Base-by-base conservation (phyloP, 441 rosid species). In the Adansonia gregorii region DNA sequence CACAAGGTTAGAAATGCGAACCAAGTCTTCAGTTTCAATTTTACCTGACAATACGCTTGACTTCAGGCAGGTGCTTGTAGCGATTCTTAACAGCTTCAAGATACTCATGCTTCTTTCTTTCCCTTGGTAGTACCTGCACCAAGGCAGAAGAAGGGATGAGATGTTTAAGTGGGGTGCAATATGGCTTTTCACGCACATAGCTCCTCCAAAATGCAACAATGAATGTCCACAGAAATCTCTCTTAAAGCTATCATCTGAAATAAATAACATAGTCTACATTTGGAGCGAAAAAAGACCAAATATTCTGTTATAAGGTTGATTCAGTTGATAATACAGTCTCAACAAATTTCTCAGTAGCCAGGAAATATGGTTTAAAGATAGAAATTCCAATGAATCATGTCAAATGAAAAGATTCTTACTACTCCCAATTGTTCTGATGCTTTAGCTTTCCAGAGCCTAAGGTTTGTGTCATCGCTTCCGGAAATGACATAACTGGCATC, bases 371-470 rank as follows among this genome's bases (percentile, higher is more conserved):
- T n/a, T 11, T 31, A 75, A 61, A 31, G 5, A 35, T 39, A 8
- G 27, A 46, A 9, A 46, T 11, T 15, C 9, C 19, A 65, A 55
- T 9, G 17, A 77, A 22, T 52, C 14, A 48, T 15, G 76, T 24
- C 78, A 24, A 80, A 73, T 78, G 69, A 10, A 80, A 24, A 79
- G 80, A 71, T 77, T 73, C 95, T 91, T 90, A 94, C 99, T 76
- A 96, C 93, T 87, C 98, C 99, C 82, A 93, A 35, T 83, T 93
- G 99, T 77, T 96, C 98, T 6, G 99, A 91, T 35, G 98, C 98
- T 80, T 92, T 96, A 76, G 99, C 94, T 89, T 96, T 96, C 98
- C 98, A 94, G 65, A 96, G 78, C 86, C 98, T 88, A 74, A 96
- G 87, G 82, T 96, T 96, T 31, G 97, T 91, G 77, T 94, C 98